phyloP scores from a whole-genome alignment of 78 protist species.

The Pigoraptor vietnamica region DNA sequence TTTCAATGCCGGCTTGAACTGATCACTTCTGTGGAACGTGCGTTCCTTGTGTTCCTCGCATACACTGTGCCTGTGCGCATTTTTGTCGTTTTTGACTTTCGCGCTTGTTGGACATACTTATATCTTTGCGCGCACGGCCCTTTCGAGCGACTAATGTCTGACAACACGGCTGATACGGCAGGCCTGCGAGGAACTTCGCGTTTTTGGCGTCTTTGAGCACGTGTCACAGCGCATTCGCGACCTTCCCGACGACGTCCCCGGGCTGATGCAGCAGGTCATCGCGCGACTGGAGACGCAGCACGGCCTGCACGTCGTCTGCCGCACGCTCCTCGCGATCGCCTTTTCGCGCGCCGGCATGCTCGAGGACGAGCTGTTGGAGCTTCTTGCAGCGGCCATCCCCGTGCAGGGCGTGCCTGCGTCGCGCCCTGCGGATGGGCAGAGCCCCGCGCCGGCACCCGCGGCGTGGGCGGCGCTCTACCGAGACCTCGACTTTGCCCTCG shows the following conservation, averaged over 20 bases:
- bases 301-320: constrained; percentile 24
- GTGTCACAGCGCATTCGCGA: not conserved
- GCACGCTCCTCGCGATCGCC: constrained; percentile 31
- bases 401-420: not conserved
- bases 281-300: not conserved
- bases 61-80: too few relatives aligned
- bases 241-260: not conserved
- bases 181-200: not conserved
- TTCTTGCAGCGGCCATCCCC: not conserved
- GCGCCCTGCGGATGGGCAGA: too few relatives aligned
- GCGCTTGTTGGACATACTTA: not conserved
- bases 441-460: not conserved
- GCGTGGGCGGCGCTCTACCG: not conserved
- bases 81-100: too few relatives aligned
- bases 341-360: constrained; percentile 39
- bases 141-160: too few relatives aligned
- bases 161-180: not conserved
- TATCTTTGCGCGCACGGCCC: not conserved
- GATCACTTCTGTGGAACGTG: not conserved
- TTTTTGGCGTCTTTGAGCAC: not conserved
- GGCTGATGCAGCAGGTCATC: not conserved
- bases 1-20: not conserved
- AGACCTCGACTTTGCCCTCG: not conserved
- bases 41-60: too few relatives aligned
- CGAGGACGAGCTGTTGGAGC: constrained; percentile 20